These are phyloP conservation scores for Lophiotrema nucula DNA, from an alignment of 495 filamentous ascomycete species.

Conservation along the genomic window DNA sequence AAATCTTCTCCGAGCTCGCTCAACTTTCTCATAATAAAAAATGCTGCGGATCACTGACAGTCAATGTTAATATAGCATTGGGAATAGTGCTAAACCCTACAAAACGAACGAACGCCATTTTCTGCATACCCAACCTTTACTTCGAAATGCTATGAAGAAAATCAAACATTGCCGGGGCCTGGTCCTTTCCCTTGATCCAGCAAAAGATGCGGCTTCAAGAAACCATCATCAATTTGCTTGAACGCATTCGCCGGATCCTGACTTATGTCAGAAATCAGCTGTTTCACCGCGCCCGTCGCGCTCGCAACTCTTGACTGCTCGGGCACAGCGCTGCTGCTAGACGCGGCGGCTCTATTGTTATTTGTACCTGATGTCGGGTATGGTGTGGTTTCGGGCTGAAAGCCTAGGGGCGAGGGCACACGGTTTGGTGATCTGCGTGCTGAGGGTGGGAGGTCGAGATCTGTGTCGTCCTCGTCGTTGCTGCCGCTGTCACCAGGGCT, in stretches of 20 bases:
- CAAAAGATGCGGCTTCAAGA: constrained; percentile 89
- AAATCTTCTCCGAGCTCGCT: too few relatives aligned
- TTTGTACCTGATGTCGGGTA: constrained; percentile 37
- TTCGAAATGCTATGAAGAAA: not conserved
- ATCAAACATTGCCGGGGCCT: constrained; percentile 29
- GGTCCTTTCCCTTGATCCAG: constrained; percentile 65
- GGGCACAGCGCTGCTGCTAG: constrained; percentile 24
- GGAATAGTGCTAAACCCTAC: not conserved
- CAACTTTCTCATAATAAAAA: too few relatives aligned
- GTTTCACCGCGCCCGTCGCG: constrained; percentile 67
- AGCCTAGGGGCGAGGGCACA: constrained; percentile 28
- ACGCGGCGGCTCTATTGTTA: constrained; percentile 34
- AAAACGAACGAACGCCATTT: not conserved
- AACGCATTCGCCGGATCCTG: constrained; percentile 93
- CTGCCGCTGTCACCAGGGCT: constrained; percentile 56
- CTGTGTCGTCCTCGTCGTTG: constrained; percentile 57
- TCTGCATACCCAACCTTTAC: not conserved
- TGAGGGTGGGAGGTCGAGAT: constrained; percentile 51
- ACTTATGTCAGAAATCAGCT: constrained; percentile 68
- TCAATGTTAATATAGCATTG: too few relatives aligned
- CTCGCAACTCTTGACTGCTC: constrained; percentile 40
- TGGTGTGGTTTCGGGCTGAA: constrained; percentile 11
- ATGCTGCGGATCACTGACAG: too few relatives aligned
- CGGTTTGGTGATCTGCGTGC: constrained; percentile 37
- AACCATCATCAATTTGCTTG: constrained; percentile 90